Percentiles rank a stretch among this genome's conserved stretches.
phyloP scores from a whole-genome alignment of 768 basidiomycete genomes.

The Pleurotus giganteus region DNA sequence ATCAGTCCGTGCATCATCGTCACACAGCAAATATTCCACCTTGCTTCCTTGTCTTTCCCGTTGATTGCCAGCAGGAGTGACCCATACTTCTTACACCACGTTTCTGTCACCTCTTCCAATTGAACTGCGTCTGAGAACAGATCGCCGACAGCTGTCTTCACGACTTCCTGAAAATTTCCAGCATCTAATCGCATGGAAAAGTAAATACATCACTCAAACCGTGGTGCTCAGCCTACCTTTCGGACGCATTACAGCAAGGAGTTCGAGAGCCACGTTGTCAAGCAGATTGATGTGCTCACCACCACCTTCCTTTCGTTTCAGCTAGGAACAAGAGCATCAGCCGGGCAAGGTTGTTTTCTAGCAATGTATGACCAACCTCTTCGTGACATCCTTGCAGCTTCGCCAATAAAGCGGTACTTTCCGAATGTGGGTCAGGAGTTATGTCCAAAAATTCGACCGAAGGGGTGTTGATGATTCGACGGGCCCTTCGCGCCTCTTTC shows the following conservation, averaged over 20 bases:
- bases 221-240: constrained; percentile 28
- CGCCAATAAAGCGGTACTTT: constrained; percentile 22
- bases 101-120: constrained; percentile 31
- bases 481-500: not conserved
- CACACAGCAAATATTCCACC: not conserved
- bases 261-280: constrained; percentile 13
- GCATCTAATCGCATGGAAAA: constrained; percentile 27
- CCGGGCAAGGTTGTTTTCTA: not conserved
- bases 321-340: not conserved
- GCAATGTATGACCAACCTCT: constrained; percentile 16
- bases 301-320: not conserved
- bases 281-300: not conserved
- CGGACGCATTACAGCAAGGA: constrained; percentile 37
- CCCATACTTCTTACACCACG: constrained; percentile 31
- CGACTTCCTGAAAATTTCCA: constrained; percentile 29
- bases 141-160: constrained; percentile 41
- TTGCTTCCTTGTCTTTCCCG: constrained; percentile 18
- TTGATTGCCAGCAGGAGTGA: constrained; percentile 38
- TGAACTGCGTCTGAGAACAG: constrained; percentile 46
- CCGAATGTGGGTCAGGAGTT: constrained; percentile 13
- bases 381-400: constrained; percentile 21
- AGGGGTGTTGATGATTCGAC: constrained; percentile 10
- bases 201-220: not conserved
- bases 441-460: constrained; percentile 14
- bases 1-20: too few relatives aligned